Conservation (phyloP, 1,284 basidiomycete genomes). For the Gymnopus androsaceus region DNA sequence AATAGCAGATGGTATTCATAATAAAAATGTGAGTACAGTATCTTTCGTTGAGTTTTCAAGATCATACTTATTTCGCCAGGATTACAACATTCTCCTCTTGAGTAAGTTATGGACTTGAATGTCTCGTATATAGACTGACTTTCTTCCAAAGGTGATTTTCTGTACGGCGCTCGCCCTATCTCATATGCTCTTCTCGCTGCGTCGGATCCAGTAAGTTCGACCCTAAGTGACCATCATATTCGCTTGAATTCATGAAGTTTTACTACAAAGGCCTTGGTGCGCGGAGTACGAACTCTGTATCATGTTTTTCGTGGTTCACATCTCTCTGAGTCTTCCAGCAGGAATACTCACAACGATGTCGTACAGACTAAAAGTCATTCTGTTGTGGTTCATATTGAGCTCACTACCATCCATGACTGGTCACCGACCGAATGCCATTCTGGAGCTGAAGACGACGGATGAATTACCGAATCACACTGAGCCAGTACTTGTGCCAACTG, state of each 20-base stretch:
- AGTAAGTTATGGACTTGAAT: neutral
- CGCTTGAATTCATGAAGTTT: too few relatives aligned
- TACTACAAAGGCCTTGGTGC: constrained; percentile 15
- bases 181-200: constrained; percentile 27
- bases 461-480: too few relatives aligned
- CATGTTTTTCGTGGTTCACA: neutral
- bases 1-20: constrained; percentile 14
- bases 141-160: constrained; percentile 14
- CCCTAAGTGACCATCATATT: neutral
- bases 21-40: constrained; percentile 14
- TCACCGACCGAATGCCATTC: too few relatives aligned
- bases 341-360: neutral
- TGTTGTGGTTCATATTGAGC: constrained; percentile 10
- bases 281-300: constrained; percentile 10
- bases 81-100: constrained; percentile 15
- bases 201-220: constrained; percentile 25
- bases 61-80: constrained; percentile 1
- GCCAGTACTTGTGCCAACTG: too few relatives aligned
- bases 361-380: neutral
- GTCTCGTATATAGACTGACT: neutral
- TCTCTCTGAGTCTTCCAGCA: neutral
- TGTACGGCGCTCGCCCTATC: constrained; percentile 28
- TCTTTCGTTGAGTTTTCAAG: neutral
- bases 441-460: too few relatives aligned
- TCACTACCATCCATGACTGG: constrained; percentile 4